Base-by-base conservation (phyloP, 2,329 filamentous ascomycete genomes). In the Aspergillus puulaauensis region DNA sequence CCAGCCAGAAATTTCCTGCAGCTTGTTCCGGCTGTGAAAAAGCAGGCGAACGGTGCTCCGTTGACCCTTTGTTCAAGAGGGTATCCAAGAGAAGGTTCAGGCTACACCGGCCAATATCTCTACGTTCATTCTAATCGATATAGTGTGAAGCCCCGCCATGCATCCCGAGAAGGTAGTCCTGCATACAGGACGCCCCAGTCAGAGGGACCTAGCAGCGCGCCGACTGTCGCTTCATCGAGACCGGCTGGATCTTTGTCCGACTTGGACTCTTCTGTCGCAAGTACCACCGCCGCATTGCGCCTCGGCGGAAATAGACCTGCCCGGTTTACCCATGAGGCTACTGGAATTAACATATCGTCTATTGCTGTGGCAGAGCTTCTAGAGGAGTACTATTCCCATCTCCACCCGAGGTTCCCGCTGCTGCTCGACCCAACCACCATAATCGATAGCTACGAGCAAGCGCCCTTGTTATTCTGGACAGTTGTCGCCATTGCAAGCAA, bases 11-110 rank as follows among this genome's bases (percentile, higher is more conserved):
- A 37, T 37, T 37, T 0, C 35, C 35, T 44, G 47, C 47, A 39
- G 14, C 47, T 12, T 50, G 47, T 31, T 50, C 47, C 4, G 47
- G 3, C 21, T 50, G 47, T 1, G 31, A 50, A 15, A 50, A 37
- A 7, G 31, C 47, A 3, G 47, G 47, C 2, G 47, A 50, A 33
- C 47, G 31, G n/a, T 50, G 47, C 33, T 50, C 47, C 6, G 47
- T 50, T 8, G 47, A 50, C 47, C 47, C 47, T 39, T 50, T 35
- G 33, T 50, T 50, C 33, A 50, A 50, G 47, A 50, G 47, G 47
- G 14, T 37, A 23, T 35, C 47, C 33, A 50, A 37, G 47, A 50
- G 47, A 50, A 50, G 47, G 47, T 50, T 14, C 35, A 37, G 23
- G 1, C 3, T n/a, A 35, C 35, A n/a, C 12, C 14, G 14, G 6